These are phyloP conservation scores for Sporormia fimetaria DNA, from an alignment of 495 filamentous ascomycete species.

Conservation along the genomic window DNA sequence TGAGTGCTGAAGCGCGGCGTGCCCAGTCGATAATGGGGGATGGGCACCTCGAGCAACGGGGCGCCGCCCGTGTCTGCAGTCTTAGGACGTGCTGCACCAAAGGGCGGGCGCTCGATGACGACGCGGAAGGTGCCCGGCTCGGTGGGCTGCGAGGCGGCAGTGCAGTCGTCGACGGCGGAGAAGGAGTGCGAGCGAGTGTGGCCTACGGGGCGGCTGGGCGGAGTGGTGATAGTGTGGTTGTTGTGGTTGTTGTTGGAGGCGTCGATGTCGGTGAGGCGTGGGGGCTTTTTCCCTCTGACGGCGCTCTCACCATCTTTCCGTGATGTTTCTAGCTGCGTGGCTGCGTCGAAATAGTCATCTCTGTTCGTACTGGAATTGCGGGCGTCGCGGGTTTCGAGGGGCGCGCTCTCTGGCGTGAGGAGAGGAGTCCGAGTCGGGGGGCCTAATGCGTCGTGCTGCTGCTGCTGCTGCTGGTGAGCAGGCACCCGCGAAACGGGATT, in stretches of 20 bases:
- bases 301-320: too few species aligned
- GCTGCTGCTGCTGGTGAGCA: neutral
- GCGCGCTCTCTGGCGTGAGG: too few species aligned
- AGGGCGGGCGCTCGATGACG: constrained; percentile 66
- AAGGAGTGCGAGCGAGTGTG: constrained; percentile 52
- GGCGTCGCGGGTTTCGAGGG: too few species aligned
- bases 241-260: constrained; percentile 23
- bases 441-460: neutral
- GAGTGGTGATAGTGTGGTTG: constrained; percentile 23
- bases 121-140: constrained; percentile 65
- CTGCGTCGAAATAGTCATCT: too few species aligned
- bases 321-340: too few species aligned
- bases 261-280: constrained; percentile 8
- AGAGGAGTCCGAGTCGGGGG: neutral
- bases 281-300: too few species aligned
- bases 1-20: constrained; percentile 68
- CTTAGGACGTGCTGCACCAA: constrained; percentile 47
- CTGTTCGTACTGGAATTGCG: too few species aligned
- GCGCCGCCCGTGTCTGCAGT: constrained; percentile 49
- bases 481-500: neutral
- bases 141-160: constrained; percentile 37
- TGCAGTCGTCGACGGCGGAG: constrained; percentile 39
- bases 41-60: constrained; percentile 61
- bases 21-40: constrained; percentile 78
- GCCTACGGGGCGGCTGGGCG: constrained; percentile 27